Conservation (phyloP, 208 protist genomes). For the Trypanosoma conorhini region DNA sequence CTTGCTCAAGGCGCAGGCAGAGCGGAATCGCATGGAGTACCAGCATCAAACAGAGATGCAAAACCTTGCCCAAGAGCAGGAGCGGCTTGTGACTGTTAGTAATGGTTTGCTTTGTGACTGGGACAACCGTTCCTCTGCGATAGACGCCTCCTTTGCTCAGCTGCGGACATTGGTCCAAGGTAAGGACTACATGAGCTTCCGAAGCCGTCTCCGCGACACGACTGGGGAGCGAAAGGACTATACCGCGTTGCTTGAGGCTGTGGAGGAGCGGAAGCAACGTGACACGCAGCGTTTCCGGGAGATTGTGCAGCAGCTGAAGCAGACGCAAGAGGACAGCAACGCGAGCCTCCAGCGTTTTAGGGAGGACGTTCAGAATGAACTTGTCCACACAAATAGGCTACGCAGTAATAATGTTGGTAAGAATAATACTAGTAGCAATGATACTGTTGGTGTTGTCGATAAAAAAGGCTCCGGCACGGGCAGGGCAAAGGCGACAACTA, state of each 20-base stretch:
- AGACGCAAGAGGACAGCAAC: conserved; percentile 49
- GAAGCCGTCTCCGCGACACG: conserved; percentile 55
- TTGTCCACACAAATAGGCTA: conserved; percentile 4
- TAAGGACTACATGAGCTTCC: conserved; percentile 72
- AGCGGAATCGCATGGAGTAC: conserved; percentile 49
- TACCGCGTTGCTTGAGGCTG: conserved; percentile 56
- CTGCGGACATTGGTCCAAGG: conserved; percentile 62
- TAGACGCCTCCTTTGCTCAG: conserved; percentile 59
- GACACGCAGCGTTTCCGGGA: conserved; percentile 48
- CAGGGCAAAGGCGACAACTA: background rate
- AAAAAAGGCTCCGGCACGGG: background rate
- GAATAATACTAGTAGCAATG: background rate
- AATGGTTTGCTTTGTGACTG: conserved; percentile 61
- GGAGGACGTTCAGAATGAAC: conserved; percentile 28
- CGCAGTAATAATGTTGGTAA: background rate
- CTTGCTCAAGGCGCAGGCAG: conserved; percentile 32
- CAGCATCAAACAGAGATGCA: conserved; percentile 69
- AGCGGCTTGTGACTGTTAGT: conserved; percentile 49
- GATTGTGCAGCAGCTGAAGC: conserved; percentile 49
- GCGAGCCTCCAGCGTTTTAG: conserved; percentile 56
- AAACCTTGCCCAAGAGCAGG: conserved; percentile 57
- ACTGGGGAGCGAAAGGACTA: conserved; percentile 61
- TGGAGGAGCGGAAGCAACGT: conserved; percentile 63
- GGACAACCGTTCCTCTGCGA: conserved; percentile 56
- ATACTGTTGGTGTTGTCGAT: background rate